Conservation (phyloP, 306 rosid genomes). For the Vicia sativa region DNA sequence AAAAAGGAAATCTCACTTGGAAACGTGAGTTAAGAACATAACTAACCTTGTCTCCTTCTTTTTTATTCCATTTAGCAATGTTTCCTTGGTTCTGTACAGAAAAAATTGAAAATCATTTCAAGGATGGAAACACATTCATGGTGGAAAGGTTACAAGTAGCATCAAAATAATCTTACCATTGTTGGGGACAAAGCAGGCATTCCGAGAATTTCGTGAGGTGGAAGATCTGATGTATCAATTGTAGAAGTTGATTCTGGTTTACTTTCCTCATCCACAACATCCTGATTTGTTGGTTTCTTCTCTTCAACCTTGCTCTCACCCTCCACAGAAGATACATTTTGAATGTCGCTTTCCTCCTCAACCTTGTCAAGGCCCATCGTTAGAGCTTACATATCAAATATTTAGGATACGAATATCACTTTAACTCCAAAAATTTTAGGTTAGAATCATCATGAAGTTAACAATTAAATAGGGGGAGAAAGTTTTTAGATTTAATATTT, state of each 20-base stretch:
- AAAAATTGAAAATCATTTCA: conserved; percentile 33
- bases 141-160: conserved; percentile 19
- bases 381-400: conserved; percentile 45
- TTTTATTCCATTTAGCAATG: conserved; percentile 83
- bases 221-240: conserved; percentile 68
- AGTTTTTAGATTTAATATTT: conserved; percentile 27
- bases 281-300: conserved; percentile 43
- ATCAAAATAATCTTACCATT: conserved; percentile 63
- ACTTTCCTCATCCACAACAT: conserved; percentile 49
- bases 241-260: conserved; percentile 59
- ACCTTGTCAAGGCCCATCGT: conserved; percentile 64
- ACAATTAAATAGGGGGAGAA: conserved; percentile 22
- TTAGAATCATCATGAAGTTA: conserved; percentile 18
- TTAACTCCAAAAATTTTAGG: conserved; percentile 24
- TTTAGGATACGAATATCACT: conserved; percentile 24
- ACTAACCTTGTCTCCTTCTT: conserved; percentile 98
- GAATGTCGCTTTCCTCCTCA: conserved; percentile 80
- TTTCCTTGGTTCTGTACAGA: conserved; percentile 83
- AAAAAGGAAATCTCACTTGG: conserved; percentile 9
- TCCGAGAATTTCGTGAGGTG: conserved; percentile 74
- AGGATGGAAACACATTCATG: conserved; percentile 33
- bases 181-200: conserved; percentile 99
- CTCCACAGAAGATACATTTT: conserved; percentile 62
- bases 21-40: conserved; percentile 36
- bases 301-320: conserved; percentile 55